Conservation (phyloP, 2,329 filamentous ascomycete species). For the Aspergillus novofumigatus region DNA sequence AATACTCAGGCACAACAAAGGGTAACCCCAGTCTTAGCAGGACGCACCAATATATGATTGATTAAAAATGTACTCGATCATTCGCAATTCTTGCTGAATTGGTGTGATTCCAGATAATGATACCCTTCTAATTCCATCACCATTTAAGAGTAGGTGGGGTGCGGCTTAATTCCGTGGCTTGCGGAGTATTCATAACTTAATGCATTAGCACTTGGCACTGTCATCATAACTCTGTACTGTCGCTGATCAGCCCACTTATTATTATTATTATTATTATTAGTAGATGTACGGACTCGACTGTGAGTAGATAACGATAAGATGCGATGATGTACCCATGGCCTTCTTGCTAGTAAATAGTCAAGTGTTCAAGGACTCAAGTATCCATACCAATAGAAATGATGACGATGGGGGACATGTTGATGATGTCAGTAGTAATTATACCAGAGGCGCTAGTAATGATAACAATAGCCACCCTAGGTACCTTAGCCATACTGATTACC, state of each 20-base stretch:
- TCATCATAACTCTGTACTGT: too few relatives aligned
- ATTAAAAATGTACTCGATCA: not conserved
- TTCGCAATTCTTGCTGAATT: not conserved
- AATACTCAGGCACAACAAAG: not conserved
- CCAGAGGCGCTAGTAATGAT: too few relatives aligned
- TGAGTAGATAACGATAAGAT: too few relatives aligned
- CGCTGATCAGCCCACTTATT: too few relatives aligned
- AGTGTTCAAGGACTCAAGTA: not conserved
- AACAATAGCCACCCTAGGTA: too few relatives aligned
- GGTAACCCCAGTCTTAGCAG: not conserved
- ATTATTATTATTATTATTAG: too few relatives aligned
- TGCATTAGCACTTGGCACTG: too few relatives aligned
- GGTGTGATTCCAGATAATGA: not conserved
- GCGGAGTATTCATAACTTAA: not conserved
- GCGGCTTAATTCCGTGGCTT: not conserved
- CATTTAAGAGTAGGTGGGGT: not conserved
- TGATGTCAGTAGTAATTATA: not conserved
- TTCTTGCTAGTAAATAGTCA: not conserved
- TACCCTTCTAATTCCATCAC: too few relatives aligned
- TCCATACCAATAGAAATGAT: not conserved
- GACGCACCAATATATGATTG: too few relatives aligned
- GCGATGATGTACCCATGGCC: not conserved
- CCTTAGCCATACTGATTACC: too few relatives aligned
- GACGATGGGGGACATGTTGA: not conserved
- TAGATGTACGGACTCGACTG: too few relatives aligned